Evolutionary conservation across 2,329 filamentous ascomycete species (phyloP).

Genomic region (Alternaria burnsii): DNA sequence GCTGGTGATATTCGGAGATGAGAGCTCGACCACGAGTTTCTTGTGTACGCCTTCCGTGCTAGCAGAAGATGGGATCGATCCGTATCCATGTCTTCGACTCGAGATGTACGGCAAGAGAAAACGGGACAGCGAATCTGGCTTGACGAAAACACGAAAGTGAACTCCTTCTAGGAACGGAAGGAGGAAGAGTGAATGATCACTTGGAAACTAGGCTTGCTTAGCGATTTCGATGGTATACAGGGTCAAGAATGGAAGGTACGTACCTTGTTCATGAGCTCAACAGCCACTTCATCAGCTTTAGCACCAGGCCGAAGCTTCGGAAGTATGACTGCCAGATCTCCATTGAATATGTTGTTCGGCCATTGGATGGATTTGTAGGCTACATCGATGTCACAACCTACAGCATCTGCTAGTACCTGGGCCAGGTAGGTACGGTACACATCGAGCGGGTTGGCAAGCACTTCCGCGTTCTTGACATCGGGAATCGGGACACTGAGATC

Average conservation of each 20-base stretch:
- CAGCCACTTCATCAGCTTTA: slow-evolving; percentile 26
- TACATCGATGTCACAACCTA: slow-evolving; percentile 22
- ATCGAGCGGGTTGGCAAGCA: slow-evolving; percentile 39
- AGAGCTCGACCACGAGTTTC: slow-evolving; percentile 73
- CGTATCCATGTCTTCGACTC: slow-evolving; percentile 63
- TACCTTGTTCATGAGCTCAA: slow-evolving; percentile 37
- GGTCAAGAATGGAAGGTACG: neutral
- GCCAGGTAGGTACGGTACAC: slow-evolving; percentile 36
- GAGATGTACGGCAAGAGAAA: slow-evolving; percentile 71
- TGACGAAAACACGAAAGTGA: slow-evolving; percentile 75
- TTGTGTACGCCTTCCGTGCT: slow-evolving; percentile 60
- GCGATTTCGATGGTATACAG: neutral
- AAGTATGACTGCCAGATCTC: slow-evolving; percentile 39
- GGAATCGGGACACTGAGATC: neutral
- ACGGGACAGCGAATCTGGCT: slow-evolving; percentile 64
- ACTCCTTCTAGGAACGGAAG: slow-evolving; percentile 67
- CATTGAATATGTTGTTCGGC: slow-evolving; percentile 43
- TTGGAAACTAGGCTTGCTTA: slow-evolving; percentile 63
- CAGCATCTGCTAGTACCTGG: slow-evolving; percentile 22
- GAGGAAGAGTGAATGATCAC: slow-evolving; percentile 70
- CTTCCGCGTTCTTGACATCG: neutral
- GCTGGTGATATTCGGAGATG: slow-evolving; percentile 78
- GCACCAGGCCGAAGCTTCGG: slow-evolving; percentile 37
- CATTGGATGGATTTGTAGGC: slow-evolving; percentile 40
- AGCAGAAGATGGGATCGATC: slow-evolving; percentile 35